Evolutionary conservation across 306 rosid species (phyloP).

Genomic region (Dryas drummondii): DNA sequence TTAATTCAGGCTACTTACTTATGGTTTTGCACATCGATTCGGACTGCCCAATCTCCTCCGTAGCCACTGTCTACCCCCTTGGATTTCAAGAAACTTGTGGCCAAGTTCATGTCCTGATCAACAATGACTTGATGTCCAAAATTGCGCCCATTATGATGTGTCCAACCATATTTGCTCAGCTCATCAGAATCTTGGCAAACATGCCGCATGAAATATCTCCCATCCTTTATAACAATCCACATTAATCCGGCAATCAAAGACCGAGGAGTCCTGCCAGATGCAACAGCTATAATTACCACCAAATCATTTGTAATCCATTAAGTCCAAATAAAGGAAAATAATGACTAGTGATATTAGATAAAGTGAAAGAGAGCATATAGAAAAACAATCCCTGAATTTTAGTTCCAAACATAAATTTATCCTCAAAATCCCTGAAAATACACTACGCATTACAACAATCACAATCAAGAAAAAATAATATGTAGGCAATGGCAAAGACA

Average conservation of each 20-base stretch:
- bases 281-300: conserved; percentile 8
- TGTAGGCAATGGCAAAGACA: conserved; percentile 8
- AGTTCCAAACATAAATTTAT: neutral
- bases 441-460: neutral
- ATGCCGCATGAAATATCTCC: conserved; percentile 47
- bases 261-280: conserved; percentile 68
- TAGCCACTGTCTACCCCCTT: conserved; percentile 81
- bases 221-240: conserved; percentile 91
- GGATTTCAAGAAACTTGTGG: conserved; percentile 75
- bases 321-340: neutral
- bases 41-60: conserved; percentile 96
- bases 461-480: neutral
- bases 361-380: neutral
- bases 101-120: conserved; percentile 72
- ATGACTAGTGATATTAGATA: neutral
- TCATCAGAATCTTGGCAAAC: conserved; percentile 77
- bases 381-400: neutral
- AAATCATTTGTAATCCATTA: conserved; percentile 7
- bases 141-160: conserved; percentile 75
- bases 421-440: neutral
- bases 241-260: conserved; percentile 89
- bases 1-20: conserved; percentile 46
- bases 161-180: conserved; percentile 83
- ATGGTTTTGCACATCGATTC: conserved; percentile 49
- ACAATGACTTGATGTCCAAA: conserved; percentile 76